phyloP scores from a whole-genome alignment of 352 stramenopile genomes.

The Pelagophyceae sp. region DNA sequence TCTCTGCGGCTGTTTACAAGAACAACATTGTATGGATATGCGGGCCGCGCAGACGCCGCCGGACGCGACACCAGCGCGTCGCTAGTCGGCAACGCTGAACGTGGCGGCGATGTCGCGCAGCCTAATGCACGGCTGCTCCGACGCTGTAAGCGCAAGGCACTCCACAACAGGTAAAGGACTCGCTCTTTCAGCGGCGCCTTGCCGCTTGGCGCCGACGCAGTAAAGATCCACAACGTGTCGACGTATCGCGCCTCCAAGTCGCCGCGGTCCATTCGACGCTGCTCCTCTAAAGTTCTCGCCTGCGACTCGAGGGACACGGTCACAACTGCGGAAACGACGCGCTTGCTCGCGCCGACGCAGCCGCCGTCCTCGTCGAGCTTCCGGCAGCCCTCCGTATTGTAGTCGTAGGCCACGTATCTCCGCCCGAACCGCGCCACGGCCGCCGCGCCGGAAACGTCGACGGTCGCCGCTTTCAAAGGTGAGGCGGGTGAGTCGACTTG shows the following conservation, averaged over 20 bases:
- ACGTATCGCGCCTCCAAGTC: conserved; percentile 7
- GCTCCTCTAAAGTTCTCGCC: conserved; percentile 8
- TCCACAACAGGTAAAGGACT: too few relatives aligned
- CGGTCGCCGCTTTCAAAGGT: neutral
- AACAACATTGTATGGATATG: too few relatives aligned
- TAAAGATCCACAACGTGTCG: conserved; percentile 15
- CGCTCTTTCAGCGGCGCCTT: too few relatives aligned
- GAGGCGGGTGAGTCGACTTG: neutral
- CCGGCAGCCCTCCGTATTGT: neutral
- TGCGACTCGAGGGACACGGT: conserved; percentile 13
- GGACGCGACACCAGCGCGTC: too few relatives aligned
- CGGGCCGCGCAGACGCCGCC: too few relatives aligned
- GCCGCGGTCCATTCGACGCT: conserved; percentile 13
- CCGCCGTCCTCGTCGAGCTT: neutral
- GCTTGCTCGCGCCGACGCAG: neutral
- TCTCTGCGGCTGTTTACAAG: too few relatives aligned
- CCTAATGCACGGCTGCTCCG: too few relatives aligned
- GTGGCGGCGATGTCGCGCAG: too few relatives aligned
- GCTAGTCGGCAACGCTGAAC: too few relatives aligned
- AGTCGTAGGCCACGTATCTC: neutral
- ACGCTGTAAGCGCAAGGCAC: too few relatives aligned
- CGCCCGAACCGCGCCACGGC: neutral
- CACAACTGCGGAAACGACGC: neutral
- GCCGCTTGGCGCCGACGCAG: conserved; percentile 10
- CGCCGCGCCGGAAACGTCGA: neutral